Evolutionary conservation across 805 yeast genomes (phyloP), one percentile per base, ranked within the genome.

Genomic region (Monosporozyma servazzii): DNA sequence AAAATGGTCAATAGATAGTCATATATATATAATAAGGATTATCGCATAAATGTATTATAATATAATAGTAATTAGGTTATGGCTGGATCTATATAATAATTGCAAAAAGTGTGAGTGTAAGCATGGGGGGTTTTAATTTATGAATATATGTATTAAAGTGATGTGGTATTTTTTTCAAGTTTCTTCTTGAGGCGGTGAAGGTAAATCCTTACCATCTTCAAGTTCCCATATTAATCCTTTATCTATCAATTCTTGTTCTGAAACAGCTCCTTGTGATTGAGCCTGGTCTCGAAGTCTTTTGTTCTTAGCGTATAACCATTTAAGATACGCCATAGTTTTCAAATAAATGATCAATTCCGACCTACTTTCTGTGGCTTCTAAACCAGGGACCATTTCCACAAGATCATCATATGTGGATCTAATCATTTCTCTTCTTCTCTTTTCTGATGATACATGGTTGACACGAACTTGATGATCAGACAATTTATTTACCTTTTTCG

Each of bases 391-490:
- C 8, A 87, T 65, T 1, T 76, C 73, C 0, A 89, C 90, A 21
- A 90, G 73, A 51, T 76, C 77, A 59, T 86, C 95, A 61, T 88
- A 90, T 9, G 88, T 90, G 9, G 82, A 78, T 45, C 97, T 73
- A 21, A 91, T 88, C 42, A 90, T 88, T 56, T 83, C 88, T 54
- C 98, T 74, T 59, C 98, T 74, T 61, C 85, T 86, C 64, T 88
- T 90, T 64, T 90, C 98, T 0, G 90, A 83, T 5, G 86, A 86
- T 7, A 87, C 85, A 61, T 86, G 95, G 57, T 84, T 86, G 5
- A 82, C 83, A 81, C 66, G 58, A 55, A 65, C 68, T 51, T 71
- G 69, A 39, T 66, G 71, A 2, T 67, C 68, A 1, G 69, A 59
- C 41, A 71, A 55, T 23, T 49, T 53, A 31, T 49, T 54, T 2